These are phyloP conservation scores for Calocera cornea DNA, from an alignment of 768 basidiomycete genomes.

Conservation along the genomic window DNA sequence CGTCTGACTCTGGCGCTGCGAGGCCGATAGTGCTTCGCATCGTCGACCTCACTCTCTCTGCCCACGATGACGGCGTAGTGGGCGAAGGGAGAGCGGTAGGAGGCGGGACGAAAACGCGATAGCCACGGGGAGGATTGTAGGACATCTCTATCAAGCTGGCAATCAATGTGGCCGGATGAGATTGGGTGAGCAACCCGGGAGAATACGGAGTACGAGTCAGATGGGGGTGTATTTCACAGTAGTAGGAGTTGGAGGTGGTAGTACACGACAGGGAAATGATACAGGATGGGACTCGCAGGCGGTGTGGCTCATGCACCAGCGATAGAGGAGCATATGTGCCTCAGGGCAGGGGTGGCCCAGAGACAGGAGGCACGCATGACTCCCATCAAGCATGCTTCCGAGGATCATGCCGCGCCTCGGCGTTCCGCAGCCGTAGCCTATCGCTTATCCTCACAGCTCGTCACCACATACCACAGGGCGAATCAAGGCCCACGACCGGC, in stretches of 20 bases:
- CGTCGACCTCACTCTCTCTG: not conserved
- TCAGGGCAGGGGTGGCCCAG: not conserved
- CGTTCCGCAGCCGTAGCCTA: no score
- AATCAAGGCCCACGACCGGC: not conserved
- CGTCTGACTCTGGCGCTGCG: not conserved
- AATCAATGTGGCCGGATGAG: not conserved
- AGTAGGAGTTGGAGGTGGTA: not conserved
- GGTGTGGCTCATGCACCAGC: not conserved
- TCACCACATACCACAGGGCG: not conserved
- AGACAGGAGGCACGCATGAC: slow-evolving; percentile 2
- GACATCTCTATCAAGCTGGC: not conserved
- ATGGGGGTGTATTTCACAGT: not conserved
- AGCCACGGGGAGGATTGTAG: not conserved
- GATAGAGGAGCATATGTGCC: not conserved
- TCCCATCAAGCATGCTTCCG: not conserved
- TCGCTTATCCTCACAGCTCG: no score
- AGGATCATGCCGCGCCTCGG: not conserved
- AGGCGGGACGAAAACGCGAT: not conserved
- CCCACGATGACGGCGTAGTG: not conserved
- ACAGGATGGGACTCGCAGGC: not conserved
- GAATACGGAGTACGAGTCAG: not conserved
- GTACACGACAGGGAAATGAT: not conserved
- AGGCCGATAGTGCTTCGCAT: not conserved
- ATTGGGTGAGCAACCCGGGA: not conserved
- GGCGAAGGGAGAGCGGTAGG: not conserved